Evolutionary conservation across 2,329 filamentous ascomycete species (phyloP), one percentile per base, ranked within the genome.

Genomic region (Colletotrichum musicola): DNA sequence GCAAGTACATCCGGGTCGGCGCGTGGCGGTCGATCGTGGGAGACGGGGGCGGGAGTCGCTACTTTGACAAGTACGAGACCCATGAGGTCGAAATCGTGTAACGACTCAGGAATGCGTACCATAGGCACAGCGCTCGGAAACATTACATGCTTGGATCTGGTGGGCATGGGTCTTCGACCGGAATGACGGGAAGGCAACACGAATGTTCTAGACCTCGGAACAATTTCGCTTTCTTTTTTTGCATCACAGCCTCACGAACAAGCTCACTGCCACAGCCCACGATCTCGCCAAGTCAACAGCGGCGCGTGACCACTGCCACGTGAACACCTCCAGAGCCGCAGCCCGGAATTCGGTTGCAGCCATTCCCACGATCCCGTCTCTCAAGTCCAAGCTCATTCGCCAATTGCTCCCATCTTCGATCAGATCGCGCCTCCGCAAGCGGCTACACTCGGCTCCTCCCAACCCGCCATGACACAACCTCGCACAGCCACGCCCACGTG

Each of bases 401-500:
- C 66, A 50, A 66, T 51, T 16, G 54, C 35, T 22, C 7, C 42
- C 12, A 57, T 9, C 35, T 3, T 49, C 44, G 22, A 65, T 49
- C 54, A 18, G 44, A 50, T 38, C 30, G 51, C 27, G 27, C 44
- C 20, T 55, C 56, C 51, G 50, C 42, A 25, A 46, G 18, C 66
- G 66, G 49, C 55, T 66, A 55, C 25, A 20, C 18, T 56, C 62
- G 62, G 60, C 49, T 44, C 22, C 12, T 2, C 1, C 56, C 22
- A 22, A 16, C n/a, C 16, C 7, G 16, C 40, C 20, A 64, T 49
- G 54, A 42, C 54, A 58, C 10, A 50, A n/a, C n/a, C n/a, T n/a
- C n/a, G n/a, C n/a, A n/a, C n/a, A n/a, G 9, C 5, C 7, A 10
- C 13, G 4, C 25, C 61, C 61, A 59, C 61, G 61, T 68, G 64